Percentiles rank a stretch among this genome's conserved stretches.
These are phyloP conservation scores for Melampsora americana DNA, from an alignment of 1,284 basidiomycete genomes.

Conservation along the genomic window DNA sequence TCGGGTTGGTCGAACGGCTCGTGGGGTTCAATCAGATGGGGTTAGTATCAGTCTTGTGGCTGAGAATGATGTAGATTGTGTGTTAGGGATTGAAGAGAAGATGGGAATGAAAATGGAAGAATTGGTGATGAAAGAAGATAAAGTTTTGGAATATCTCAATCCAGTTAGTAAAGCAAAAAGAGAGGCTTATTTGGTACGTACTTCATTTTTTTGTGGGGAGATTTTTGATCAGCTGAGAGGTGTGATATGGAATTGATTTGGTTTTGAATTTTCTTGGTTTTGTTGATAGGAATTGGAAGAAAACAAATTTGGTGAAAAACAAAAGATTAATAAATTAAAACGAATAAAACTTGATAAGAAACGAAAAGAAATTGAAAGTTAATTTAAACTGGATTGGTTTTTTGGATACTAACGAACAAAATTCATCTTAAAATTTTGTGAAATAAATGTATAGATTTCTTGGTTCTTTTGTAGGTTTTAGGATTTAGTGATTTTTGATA, in stretches of 20 bases:
- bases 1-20: conserved; percentile 75
- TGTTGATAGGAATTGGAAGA: conserved; percentile 29
- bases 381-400: too few species aligned
- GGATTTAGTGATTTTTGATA: too few species aligned
- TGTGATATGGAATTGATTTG: neutral
- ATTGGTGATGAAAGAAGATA: conserved; percentile 71
- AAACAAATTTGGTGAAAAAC: conserved; percentile 42
- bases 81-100: conserved; percentile 77
- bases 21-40: conserved; percentile 65
- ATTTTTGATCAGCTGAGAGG: neutral
- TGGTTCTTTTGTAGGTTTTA: too few species aligned
- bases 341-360: conserved; percentile 24
- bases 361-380: conserved; percentile 14
- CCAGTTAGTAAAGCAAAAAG: conserved; percentile 85
- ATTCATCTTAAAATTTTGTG: too few species aligned
- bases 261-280: neutral
- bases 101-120: conserved; percentile 75
- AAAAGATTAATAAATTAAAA: conserved; percentile 36
- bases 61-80: conserved; percentile 81
- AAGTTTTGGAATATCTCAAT: conserved; percentile 82
- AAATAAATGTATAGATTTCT: too few species aligned
- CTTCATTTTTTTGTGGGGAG: neutral
- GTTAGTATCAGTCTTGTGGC: conserved; percentile 91
- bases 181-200: conserved; percentile 83
- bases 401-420: too few species aligned